phyloP scores from a whole-genome alignment of 1,284 basidiomycete species.

The Thelephora terrestris region DNA sequence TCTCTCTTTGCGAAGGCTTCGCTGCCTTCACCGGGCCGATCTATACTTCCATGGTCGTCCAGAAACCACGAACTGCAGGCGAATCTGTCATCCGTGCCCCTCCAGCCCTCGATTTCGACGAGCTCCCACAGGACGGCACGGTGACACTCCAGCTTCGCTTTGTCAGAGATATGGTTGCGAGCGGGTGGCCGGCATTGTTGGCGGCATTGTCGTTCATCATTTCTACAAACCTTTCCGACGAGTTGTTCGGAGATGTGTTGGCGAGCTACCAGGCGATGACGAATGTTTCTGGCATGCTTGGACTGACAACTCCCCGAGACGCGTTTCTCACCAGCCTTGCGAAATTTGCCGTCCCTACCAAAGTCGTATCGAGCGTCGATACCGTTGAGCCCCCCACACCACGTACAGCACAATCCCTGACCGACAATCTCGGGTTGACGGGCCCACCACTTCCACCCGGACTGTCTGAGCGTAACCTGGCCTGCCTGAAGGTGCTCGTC shows the following conservation, averaged over 20 bases:
- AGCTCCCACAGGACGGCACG: slow-evolving; percentile 48
- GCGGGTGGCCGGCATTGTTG: slow-evolving; percentile 83
- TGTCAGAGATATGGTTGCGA: slow-evolving; percentile 72
- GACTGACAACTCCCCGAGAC: slow-evolving; percentile 80
- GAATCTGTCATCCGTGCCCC: slow-evolving; percentile 64
- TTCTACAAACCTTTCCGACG: slow-evolving; percentile 80
- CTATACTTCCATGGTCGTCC: slow-evolving; percentile 57
- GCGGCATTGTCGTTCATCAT: slow-evolving; percentile 86
- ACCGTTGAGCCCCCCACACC: slow-evolving; percentile 56
- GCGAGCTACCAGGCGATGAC: slow-evolving; percentile 78
- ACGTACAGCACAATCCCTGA: slow-evolving; percentile 44
- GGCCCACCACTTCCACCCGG: slow-evolving; percentile 51
- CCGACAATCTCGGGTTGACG: slow-evolving; percentile 62
- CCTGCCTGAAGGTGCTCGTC: slow-evolving; percentile 80
- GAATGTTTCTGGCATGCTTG: slow-evolving; percentile 84
- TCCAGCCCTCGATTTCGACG: slow-evolving; percentile 55
- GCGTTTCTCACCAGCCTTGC: slow-evolving; percentile 84
- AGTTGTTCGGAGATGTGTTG: slow-evolving; percentile 79
- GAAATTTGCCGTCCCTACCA: slow-evolving; percentile 80
- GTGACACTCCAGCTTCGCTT: slow-evolving; percentile 45
- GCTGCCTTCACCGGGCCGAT: slow-evolving; percentile 62
- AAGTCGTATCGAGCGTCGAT: slow-evolving; percentile 79
- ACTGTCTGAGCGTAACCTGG: slow-evolving; percentile 82
- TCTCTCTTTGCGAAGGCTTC: slow-evolving; percentile 84
- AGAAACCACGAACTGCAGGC: slow-evolving; percentile 54